These are phyloP conservation scores for Clathrus columnatus DNA, from an alignment of 768 basidiomycete species.

Conservation along the genomic window DNA sequence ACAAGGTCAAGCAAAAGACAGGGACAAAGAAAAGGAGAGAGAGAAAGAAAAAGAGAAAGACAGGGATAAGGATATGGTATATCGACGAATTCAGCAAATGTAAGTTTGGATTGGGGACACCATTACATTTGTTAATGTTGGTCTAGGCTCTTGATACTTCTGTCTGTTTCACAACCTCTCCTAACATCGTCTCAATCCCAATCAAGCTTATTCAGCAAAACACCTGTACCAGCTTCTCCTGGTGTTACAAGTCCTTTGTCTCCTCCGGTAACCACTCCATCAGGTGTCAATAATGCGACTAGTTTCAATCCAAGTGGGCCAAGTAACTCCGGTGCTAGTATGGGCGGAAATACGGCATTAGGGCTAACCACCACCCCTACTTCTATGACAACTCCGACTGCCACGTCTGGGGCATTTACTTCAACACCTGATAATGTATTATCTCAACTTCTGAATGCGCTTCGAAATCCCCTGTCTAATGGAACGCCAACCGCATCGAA, in stretches of 20 bases:
- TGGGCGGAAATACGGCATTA: not conserved
- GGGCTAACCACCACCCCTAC: not conserved
- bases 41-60: slow-evolving; percentile 36
- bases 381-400: not conserved
- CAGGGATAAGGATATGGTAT: slow-evolving; percentile 41
- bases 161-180: slow-evolving; percentile 12
- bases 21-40: slow-evolving; percentile 48
- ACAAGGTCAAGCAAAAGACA: slow-evolving; percentile 16
- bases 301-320: no score
- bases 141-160: slow-evolving; percentile 26
- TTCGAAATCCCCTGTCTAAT: slow-evolving; percentile 47
- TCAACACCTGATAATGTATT: slow-evolving; percentile 61
- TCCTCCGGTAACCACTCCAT: not conserved
- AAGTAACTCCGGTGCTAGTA: not conserved
- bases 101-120: slow-evolving; percentile 24
- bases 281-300: no score
- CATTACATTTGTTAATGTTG: slow-evolving; percentile 23
- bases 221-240: not conserved
- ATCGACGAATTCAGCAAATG: slow-evolving; percentile 75
- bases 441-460: slow-evolving; percentile 48
- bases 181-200: not conserved
- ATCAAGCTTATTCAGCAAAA: not conserved
- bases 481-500: slow-evolving; percentile 18
- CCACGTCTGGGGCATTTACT: slow-evolving; percentile 19
- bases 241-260: not conserved